These are phyloP conservation scores for Mycothermus thermophilus DNA, from an alignment of 495 filamentous ascomycete species.

Conservation along the genomic window DNA sequence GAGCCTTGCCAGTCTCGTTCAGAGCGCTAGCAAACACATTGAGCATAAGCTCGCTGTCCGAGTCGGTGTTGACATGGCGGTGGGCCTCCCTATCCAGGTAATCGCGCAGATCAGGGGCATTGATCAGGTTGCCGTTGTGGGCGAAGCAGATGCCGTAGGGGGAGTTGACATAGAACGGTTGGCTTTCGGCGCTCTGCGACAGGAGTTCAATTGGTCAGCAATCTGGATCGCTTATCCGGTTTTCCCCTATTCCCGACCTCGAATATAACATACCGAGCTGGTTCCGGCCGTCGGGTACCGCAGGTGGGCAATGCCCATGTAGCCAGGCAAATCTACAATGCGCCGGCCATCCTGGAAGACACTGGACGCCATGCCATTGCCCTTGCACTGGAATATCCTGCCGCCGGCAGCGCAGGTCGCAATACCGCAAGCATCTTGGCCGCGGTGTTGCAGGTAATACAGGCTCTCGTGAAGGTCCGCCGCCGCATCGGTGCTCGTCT, in stretches of 20 bases:
- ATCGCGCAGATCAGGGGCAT: slow-evolving; percentile 62
- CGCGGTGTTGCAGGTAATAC: slow-evolving; percentile 70
- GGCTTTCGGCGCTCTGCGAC: slow-evolving; percentile 49
- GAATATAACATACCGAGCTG: slow-evolving; percentile 38
- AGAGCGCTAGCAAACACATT: slow-evolving; percentile 92
- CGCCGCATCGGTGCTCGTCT: slow-evolving; percentile 19
- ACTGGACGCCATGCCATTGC: slow-evolving; percentile 81
- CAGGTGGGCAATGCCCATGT: slow-evolving; percentile 81
- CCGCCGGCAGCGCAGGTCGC: slow-evolving; percentile 65
- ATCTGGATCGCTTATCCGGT: neutral
- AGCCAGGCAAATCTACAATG: slow-evolving; percentile 66
- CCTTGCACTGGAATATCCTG: slow-evolving; percentile 79
- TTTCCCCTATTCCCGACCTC: too few relatives aligned
- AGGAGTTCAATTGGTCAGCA: neutral
- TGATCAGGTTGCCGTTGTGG: slow-evolving; percentile 85
- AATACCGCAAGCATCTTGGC: slow-evolving; percentile 88
- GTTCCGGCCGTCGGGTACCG: slow-evolving; percentile 85
- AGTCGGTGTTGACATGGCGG: slow-evolving; percentile 93
- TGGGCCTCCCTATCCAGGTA: slow-evolving; percentile 82
- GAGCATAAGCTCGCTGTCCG: slow-evolving; percentile 86
- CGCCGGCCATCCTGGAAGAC: slow-evolving; percentile 67
- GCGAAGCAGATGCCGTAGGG: slow-evolving; percentile 59
- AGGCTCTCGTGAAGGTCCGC: slow-evolving; percentile 79
- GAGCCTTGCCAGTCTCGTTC: slow-evolving; percentile 89
- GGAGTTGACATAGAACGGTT: slow-evolving; percentile 89